Conservation (phyloP, 2,329 filamentous ascomycete genomes). For the Arthrobotrys sinensis region DNA sequence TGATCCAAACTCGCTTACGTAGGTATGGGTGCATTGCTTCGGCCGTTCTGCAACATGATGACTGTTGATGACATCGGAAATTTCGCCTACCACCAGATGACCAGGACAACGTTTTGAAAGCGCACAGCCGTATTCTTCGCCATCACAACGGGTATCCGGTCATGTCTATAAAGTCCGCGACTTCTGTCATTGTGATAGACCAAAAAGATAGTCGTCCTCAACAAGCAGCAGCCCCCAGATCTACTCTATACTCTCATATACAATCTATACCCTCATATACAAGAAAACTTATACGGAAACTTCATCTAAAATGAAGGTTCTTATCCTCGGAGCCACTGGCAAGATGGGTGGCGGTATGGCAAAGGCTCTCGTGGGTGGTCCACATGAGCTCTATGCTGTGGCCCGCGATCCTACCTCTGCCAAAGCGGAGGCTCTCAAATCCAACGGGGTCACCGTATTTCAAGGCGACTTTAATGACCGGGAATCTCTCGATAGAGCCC, state of each 20-base stretch:
- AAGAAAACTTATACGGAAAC: background rate
- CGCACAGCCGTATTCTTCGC: background rate
- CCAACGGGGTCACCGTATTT: constrained; percentile 28
- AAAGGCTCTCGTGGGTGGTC: constrained; percentile 22
- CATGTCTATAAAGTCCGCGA: too few relatives aligned
- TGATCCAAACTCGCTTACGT: constrained; percentile 10
- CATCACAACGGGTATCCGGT: background rate
- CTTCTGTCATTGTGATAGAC: too few relatives aligned
- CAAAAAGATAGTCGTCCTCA: too few relatives aligned
- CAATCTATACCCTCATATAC: background rate
- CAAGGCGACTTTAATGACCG: constrained; percentile 37
- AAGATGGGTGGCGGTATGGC: constrained; percentile 27
- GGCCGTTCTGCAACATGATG: constrained; percentile 15
- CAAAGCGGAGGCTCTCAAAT: constrained; percentile 18
- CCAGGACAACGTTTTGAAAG: background rate
- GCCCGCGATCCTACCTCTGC: constrained; percentile 21
- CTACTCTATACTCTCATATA: background rate
- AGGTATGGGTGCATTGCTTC: background rate
- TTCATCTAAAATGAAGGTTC: constrained; percentile 39
- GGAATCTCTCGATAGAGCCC: constrained; percentile 33
- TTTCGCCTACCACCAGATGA: background rate
- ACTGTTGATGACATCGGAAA: constrained; percentile 22
- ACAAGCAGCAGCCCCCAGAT: too few relatives aligned
- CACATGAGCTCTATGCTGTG: constrained; percentile 35
- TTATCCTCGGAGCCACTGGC: constrained; percentile 26